A percentile compares a stretch with the other conserved stretches of the same genome.
Conservation (phyloP, 805 yeast genomes). For the Candida michaelii region DNA sequence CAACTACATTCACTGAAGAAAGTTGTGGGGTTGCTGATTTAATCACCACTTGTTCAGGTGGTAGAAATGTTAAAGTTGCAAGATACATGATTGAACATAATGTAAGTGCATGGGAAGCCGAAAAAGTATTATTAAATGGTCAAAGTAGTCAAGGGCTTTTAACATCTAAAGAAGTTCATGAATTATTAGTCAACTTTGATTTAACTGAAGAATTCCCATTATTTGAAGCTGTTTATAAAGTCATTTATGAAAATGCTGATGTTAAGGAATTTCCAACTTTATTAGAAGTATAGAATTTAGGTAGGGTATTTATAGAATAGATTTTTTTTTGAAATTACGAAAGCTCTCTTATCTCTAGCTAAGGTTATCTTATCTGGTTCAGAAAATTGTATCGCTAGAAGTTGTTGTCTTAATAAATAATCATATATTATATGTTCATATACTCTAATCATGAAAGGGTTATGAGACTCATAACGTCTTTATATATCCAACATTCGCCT, state of each 20-base stretch:
- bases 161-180: constrained; percentile 90
- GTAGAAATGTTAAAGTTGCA: constrained; percentile 93
- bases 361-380: too few species aligned
- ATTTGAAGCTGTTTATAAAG: constrained; percentile 76
- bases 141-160: constrained; percentile 96
- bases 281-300: constrained; percentile 36
- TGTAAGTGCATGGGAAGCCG: constrained; percentile 77
- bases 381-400: too few species aligned
- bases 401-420: too few species aligned
- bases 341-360: too few species aligned
- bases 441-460: too few species aligned
- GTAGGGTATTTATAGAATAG: background rate
- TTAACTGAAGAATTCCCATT: constrained; percentile 75
- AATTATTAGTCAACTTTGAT: constrained; percentile 58
- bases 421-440: too few species aligned
- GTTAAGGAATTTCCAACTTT: constrained; percentile 74
- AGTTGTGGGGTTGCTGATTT: constrained; percentile 98
- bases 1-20: constrained; percentile 86
- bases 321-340: too few species aligned
- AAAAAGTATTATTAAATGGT: constrained; percentile 84
- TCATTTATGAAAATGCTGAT: constrained; percentile 71
- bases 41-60: constrained; percentile 97
- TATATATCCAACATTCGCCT: too few species aligned
- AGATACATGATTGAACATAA: constrained; percentile 79
- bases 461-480: too few species aligned